These are phyloP conservation scores for Entelexis paramagnoliae DNA, from an alignment of 1,139 yeast genomes.

Conservation along the genomic window DNA sequence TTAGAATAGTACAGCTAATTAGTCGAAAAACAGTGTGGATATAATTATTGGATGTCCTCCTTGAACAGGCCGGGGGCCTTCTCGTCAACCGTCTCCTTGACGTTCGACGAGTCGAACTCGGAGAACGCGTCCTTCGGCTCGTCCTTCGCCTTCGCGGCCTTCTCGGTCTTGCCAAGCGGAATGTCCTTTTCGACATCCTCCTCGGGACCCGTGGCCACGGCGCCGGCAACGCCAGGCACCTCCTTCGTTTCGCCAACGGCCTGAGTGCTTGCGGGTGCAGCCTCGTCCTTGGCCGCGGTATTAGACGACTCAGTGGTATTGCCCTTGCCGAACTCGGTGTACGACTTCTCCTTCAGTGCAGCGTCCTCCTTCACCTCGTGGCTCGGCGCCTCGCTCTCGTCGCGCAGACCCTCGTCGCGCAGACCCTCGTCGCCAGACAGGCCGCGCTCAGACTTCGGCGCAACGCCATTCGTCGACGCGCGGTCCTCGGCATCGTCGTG, in stretches of 20 bases:
- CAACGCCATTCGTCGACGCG: background rate
- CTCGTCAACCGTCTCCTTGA: slow-evolving; percentile 17
- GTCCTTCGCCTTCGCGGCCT: background rate
- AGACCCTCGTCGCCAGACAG: background rate
- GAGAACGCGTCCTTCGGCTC: slow-evolving; percentile 19
- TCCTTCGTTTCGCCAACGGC: background rate
- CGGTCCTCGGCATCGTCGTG: slow-evolving; percentile 2
- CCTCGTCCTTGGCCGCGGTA: background rate
- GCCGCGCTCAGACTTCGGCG: background rate
- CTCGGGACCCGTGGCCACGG: slow-evolving; percentile 6
- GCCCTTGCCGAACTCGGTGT: background rate
- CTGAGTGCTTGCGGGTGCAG: background rate
- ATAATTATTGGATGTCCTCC: slow-evolving; percentile 22
- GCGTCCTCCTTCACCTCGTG: background rate
- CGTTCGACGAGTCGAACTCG: slow-evolving; percentile 26
- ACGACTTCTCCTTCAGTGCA: background rate
- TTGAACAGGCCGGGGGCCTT: slow-evolving; percentile 23
- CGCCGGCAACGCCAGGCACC: slow-evolving; percentile 12
- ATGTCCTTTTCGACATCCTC: slow-evolving; percentile 10
- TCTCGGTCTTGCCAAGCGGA: slow-evolving; percentile 8
- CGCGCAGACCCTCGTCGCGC: background rate
- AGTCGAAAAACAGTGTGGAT: background rate
- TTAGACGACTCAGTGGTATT: background rate
- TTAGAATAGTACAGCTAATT: slow-evolving; percentile 4
- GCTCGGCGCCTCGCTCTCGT: background rate